phyloP scores from a whole-genome alignment of 2,329 filamentous ascomycete genomes.

The Alternaria brassicae region DNA sequence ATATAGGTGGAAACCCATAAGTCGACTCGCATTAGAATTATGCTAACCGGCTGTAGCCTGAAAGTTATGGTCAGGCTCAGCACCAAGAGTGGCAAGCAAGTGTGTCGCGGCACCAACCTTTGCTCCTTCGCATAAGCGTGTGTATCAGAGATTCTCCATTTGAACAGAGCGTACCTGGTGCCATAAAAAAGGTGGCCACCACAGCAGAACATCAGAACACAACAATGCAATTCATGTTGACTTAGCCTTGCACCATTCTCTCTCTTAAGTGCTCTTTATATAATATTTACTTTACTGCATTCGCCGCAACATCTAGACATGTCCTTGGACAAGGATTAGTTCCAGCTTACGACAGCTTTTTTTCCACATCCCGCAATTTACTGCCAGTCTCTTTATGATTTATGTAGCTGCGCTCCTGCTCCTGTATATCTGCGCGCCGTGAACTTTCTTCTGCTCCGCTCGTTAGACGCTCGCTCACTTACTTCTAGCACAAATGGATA shows the following conservation, averaged over 20 bases:
- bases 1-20: slow-evolving; percentile 3
- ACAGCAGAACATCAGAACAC: background rate
- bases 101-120: slow-evolving; percentile 1
- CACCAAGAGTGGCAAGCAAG: slow-evolving; percentile 8
- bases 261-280: too few species aligned
- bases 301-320: slow-evolving; percentile 3
- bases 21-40: background rate
- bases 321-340: slow-evolving; percentile 4
- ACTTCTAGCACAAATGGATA: slow-evolving; percentile 6
- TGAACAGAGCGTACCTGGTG: background rate
- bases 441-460: background rate
- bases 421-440: background rate
- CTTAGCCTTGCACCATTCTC: background rate
- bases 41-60: background rate
- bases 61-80: background rate
- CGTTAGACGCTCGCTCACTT: background rate
- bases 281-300: background rate
- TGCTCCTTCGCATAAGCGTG: slow-evolving; percentile 2
- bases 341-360: slow-evolving; percentile 3
- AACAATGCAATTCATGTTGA: background rate
- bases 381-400: slow-evolving; percentile 6
- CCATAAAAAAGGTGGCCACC: background rate
- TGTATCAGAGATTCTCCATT: background rate
- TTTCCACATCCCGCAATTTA: slow-evolving; percentile 7
- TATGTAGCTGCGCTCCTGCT: slow-evolving; percentile 8